Evolutionary conservation across 495 filamentous ascomycete species (phyloP).

Genomic region (Lichenothelia convexa): DNA sequence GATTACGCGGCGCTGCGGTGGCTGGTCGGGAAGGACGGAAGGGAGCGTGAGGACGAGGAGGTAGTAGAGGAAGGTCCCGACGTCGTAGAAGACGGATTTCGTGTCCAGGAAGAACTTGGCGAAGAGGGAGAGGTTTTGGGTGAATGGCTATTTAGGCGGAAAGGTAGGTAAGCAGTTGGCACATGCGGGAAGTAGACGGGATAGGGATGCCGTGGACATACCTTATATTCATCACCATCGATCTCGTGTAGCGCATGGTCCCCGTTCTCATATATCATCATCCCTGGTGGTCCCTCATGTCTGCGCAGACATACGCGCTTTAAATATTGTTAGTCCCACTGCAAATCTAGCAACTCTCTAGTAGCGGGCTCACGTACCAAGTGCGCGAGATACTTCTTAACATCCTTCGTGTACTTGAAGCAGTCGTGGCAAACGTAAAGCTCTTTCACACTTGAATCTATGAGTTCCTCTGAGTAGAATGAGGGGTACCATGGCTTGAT

Average conservation of each 20-base stretch:
- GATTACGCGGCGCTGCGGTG: constrained; percentile 39
- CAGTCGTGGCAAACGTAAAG: constrained; percentile 85
- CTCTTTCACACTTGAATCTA: constrained; percentile 25
- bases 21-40: too few species aligned
- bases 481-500: constrained; percentile 29
- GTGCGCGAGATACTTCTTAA: constrained; percentile 39
- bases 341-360: too few species aligned
- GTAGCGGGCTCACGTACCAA: too few species aligned
- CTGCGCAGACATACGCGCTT: constrained; percentile 25
- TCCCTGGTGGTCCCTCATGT: constrained; percentile 18
- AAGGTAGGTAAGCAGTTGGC: not conserved
- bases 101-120: constrained; percentile 97
- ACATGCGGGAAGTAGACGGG: not conserved
- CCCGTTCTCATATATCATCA: constrained; percentile 36
- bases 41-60: constrained; percentile 52
- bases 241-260: constrained; percentile 65
- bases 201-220: constrained; percentile 24
- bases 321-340: too few species aligned
- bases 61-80: constrained; percentile 88
- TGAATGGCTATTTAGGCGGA: constrained; percentile 45
- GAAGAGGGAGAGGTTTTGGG: constrained; percentile 89
- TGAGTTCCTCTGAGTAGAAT: constrained; percentile 27
- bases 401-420: constrained; percentile 75
- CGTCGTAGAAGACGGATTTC: constrained; percentile 96
- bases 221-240: constrained; percentile 68